Percentiles rank a stretch among this genome's conserved stretches.
These are phyloP conservation scores for Apiotrichum gracile DNA, from an alignment of 1,284 basidiomycete species.

Conservation along the genomic window DNA sequence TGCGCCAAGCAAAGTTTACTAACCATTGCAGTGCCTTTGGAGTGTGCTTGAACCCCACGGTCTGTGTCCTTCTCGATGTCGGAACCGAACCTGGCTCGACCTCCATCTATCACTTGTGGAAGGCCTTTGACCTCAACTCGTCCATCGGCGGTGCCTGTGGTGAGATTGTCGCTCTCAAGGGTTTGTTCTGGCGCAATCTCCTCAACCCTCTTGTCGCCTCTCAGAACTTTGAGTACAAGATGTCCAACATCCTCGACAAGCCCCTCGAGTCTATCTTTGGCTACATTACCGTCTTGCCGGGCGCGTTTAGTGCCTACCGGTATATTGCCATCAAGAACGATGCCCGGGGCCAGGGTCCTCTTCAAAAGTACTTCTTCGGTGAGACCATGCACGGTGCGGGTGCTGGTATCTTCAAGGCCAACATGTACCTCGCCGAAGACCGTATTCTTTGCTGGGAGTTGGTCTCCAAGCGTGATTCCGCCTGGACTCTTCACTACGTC, in stretches of 20 bases:
- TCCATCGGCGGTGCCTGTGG: conserved; percentile 95
- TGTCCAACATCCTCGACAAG: conserved; percentile 88
- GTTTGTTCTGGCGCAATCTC: conserved; percentile 68
- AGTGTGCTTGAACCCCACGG: conserved; percentile 60
- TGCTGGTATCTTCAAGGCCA: conserved; percentile 84
- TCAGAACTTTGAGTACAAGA: conserved; percentile 73
- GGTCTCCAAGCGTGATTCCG: conserved; percentile 74
- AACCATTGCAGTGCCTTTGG: conserved; percentile 9
- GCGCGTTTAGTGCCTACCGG: conserved; percentile 90
- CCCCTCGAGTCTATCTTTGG: conserved; percentile 75
- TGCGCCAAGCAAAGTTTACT: conserved; percentile 51
- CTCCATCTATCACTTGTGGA: conserved; percentile 93
- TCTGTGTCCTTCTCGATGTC: conserved; percentile 89
- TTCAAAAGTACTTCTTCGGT: conserved; percentile 91
- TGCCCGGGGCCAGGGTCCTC: conserved; percentile 60
- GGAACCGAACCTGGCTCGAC: conserved; percentile 87
- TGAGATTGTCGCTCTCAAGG: conserved; percentile 90
- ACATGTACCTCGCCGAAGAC: conserved; percentile 87
- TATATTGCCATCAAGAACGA: conserved; percentile 84
- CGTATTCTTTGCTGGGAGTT: conserved; percentile 87
- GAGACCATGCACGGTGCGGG: conserved; percentile 89
- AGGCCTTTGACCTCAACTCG: conserved; percentile 91
- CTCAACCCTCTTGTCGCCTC: conserved; percentile 68
- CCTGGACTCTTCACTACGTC: conserved; percentile 90
- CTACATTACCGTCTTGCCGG: conserved; percentile 86